Base-by-base conservation (phyloP, 768 basidiomycete species). In the Ramaria sp. region DNA sequence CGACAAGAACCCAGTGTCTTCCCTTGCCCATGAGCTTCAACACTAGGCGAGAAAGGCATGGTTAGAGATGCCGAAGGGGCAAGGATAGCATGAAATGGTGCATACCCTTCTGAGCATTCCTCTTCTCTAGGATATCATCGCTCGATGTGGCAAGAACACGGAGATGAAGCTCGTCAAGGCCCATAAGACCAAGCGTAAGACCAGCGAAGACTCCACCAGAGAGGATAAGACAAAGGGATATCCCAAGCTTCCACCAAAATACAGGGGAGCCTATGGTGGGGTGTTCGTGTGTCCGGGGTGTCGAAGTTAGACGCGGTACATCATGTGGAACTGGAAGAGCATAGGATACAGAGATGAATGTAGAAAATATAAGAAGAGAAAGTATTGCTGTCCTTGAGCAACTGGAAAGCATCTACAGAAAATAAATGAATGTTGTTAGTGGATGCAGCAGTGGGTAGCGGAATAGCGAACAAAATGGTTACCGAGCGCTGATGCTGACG, bases 1-100 rank as follows among this genome's bases (percentile, higher is more conserved):
- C 93, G 50, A 96, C 94, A 8, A 98, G 78, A 12, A 97, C 91
- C 95, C 95, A 93, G 67, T 93, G 90, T 3, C 89, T 63, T 2
- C 75, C 73, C 49, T 65, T 62, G 6, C 64, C 64, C 52, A 82
- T 68, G 15, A 82, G 64, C 27, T 62, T 66, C 32, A 81, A 63
- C 1, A 82, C 80, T 71, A 48, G 9, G n/a, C 15, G 42, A 16
- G 30, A 3, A 30, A 2, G 1, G 24, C 10, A 12, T 30, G 25
- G 24, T 18, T 9, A 12, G 25, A n/a, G 20, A 20, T 2, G 20
- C 8, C 16, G 20, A 44, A 48, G 28, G 47, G 7, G 12, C 8
- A 12, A 50, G 20, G 7, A 24, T 15, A 48, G 20, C 18, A 15
- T 43, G 18, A 2, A 2, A 15, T 16, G 15, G 25, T 1, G 55